Evolutionary conservation across 306 rosid species (phyloP), one percentile per base, ranked within the genome.

Genomic region (Pyrus communis): DNA sequence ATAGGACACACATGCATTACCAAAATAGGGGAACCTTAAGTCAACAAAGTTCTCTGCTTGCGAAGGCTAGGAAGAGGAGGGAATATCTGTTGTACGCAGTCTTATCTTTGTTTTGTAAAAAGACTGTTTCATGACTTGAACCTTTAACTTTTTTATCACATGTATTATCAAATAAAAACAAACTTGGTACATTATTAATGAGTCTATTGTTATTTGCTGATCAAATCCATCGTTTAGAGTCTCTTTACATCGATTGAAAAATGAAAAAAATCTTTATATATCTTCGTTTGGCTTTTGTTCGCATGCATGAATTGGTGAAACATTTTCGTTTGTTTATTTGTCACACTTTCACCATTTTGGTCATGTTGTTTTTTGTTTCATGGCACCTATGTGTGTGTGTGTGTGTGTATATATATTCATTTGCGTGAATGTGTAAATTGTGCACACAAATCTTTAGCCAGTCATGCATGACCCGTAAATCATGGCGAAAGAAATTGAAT

Each of bases 61-160:
- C 9, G 0, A 38, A 9, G 42, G 4, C 1, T 0, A 38, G 2
- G 42, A 0, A 38, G 10, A 38, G 42, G 0, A 2, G 7, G 0
- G 2, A 38, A 38, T 9, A 38, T 7, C 9, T 38, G 0, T 38
- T 0, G 40, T 35, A 35, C 2, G 0, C 40, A 35, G 1, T 7
- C 9, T 35, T 35, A 35, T 7, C 2, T 1, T 35, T 35, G 0
- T 2, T 38, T 38, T 38, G 10, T 38, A 38, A 38, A 38, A 7
- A 38, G 0, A 38, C 0, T 38, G 0, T 38, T 38, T 38, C 42
- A 38, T 2, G 2, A 7, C 2, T 38, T 38, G 2, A 38, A 38
- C 9, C 0, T 38, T 2, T 2, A 0, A 35, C 9, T 35, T 7
- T 35, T 35, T 2, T 9, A 35, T 35, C 43, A 3, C 23, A 63